Base-by-base conservation (phyloP, 495 filamentous ascomycete genomes). In the Corynascus novoguineensis region DNA sequence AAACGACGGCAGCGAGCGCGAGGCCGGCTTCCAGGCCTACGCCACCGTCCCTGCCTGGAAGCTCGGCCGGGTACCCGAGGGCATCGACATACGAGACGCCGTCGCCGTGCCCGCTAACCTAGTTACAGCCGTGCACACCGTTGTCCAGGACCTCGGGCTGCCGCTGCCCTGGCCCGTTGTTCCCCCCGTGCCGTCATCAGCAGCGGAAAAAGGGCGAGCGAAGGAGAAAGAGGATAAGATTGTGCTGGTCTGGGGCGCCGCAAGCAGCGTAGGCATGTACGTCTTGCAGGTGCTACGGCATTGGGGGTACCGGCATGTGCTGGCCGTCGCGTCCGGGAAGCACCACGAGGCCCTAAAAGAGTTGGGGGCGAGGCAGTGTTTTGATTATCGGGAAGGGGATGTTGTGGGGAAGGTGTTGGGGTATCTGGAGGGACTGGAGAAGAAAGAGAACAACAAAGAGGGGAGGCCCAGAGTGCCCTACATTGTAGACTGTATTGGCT, bases 401-500 rank as follows among this genome's bases (percentile, higher is more conserved):
- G 65, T 80, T 10, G 65, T 70, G 4, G 64, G 71, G 10, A 55
- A 72, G 44, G 68, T 79, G 12, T 34, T 70, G 11, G 45, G 37
- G 21, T 59, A 67, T 46, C 53, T 60, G 0, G 55, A 41, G 3
- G n/a, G n/a, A n/a, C 1, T 2, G 3, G n/a, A 55, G 12, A 27
- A 29, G 32, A 1, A 12, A 44, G n/a, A 34, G 15, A 14, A 25
- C 12, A 29, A 32, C n/a, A 27, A 6, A 15, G 17, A 12, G 15
- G 44, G 4, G 3, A 28, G 47, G 12, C 65, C 69, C 6, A 57
- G 46, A 19, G 63, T 80, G 42, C 70, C 72, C 28, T 68, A 71
- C 34, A 68, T 82, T 8, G 50, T 83, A 22, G 80, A 83, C 62
- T 81, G 79, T 64, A 82, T 83, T 50, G 80, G 79, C 7, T 77